phyloP scores from a whole-genome alignment of 2,329 filamentous ascomycete species.

The Emmonsiellopsis sp. region DNA sequence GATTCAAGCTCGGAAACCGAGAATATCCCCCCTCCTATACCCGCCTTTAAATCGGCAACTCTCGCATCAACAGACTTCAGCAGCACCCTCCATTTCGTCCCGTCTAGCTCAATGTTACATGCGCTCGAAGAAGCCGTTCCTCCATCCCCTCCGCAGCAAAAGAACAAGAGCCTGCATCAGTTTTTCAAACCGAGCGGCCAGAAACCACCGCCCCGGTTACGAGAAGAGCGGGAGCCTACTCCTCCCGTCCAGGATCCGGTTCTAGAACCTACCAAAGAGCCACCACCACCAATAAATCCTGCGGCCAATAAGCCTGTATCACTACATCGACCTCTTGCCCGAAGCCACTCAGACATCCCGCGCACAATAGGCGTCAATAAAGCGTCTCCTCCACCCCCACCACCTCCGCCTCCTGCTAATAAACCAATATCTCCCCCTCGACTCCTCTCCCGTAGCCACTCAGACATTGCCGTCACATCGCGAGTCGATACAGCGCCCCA shows the following conservation, averaged over 20 bases:
- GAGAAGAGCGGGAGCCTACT: not conserved
- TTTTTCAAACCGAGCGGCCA: conserved; percentile 8
- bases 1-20: not conserved
- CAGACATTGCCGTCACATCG: not conserved
- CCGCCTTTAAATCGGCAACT: not conserved
- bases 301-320: not conserved
- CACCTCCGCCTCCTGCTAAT: not conserved
- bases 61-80: not conserved
- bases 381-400: not conserved
- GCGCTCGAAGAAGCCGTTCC: conserved; percentile 6
- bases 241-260: not conserved
- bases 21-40: not conserved
- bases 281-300: not conserved
- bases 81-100: conserved; percentile 2
- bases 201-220: not conserved
- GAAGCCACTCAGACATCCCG: conserved; percentile 3
- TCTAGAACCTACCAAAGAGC: not conserved
- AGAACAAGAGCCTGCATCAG: conserved; percentile 3
- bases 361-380: not conserved
- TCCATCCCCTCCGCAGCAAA: conserved; percentile 3
- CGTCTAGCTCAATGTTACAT: conserved; percentile 6
- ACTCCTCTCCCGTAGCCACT: not conserved
- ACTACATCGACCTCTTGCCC: not conserved
- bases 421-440: not conserved
- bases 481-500: not conserved